Percentiles rank a stretch among this genome's conserved stretches.
Evolutionary conservation across 352 stramenopile genomes (phyloP).

Genomic region (Globisporangium carolinianum): DNA sequence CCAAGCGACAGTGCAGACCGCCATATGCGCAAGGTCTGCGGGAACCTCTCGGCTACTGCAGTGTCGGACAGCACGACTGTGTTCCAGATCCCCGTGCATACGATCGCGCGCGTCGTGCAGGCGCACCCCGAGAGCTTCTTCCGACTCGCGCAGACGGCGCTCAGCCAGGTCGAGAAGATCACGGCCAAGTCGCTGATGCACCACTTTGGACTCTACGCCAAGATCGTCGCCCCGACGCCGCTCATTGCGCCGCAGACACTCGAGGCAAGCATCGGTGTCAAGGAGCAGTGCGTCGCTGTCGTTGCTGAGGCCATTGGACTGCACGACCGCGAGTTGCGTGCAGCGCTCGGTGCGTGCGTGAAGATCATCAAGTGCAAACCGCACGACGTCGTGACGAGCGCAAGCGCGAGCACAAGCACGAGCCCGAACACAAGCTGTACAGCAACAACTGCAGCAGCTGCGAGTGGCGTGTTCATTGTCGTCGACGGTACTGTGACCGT

Average conservation of each 20-base stretch:
- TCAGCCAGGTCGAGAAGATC: conserved; percentile 82
- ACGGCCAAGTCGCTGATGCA: conserved; percentile 72
- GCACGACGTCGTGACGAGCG: conserved; percentile 18
- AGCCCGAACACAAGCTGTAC: not conserved
- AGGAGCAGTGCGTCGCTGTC: conserved; percentile 23
- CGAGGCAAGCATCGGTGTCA: conserved; percentile 2
- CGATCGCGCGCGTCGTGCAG: conserved; percentile 44
- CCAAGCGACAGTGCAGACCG: not conserved
- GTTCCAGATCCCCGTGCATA: conserved; percentile 50
- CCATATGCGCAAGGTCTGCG: conserved; percentile 34
- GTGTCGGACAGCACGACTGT: conserved; percentile 43
- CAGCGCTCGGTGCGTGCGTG: conserved; percentile 22
- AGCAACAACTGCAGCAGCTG: not conserved
- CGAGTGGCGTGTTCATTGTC: conserved; percentile 47
- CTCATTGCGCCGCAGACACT: conserved; percentile 20
- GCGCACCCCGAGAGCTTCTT: conserved; percentile 68
- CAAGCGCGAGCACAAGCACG: not conserved
- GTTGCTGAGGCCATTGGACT: conserved; percentile 42
- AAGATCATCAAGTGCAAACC: conserved; percentile 24
- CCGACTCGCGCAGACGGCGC: conserved; percentile 55
- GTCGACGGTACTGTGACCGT: conserved; percentile 47
- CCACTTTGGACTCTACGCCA: conserved; percentile 60
- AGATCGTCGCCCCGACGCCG: conserved; percentile 28
- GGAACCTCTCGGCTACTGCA: conserved; percentile 40
- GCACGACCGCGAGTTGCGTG: conserved; percentile 28